Evolutionary conservation across 371 early-diverging fungal genomes (phyloP), one percentile per base, ranked within the genome.

Genomic region (Catenaria anguillulae): DNA sequence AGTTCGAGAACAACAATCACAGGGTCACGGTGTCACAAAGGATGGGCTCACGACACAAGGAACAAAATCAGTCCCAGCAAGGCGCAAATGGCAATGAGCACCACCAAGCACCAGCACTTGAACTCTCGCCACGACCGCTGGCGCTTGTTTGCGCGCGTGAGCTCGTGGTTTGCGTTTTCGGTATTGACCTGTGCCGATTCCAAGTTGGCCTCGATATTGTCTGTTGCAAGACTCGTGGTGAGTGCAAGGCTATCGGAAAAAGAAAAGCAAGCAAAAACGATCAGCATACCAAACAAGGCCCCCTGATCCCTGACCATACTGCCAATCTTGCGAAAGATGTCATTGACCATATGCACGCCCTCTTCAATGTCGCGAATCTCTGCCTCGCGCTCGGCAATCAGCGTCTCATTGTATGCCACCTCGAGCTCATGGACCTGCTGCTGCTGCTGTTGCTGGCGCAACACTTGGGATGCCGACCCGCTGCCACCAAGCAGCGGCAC

Each of bases 281-380:
- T n/a, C n/a, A n/a, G n/a, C 77, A 67, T 81, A 92, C 92, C 88
- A 43, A 97, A 78, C 67, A 92, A 80, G 62, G 85, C 82, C 66
- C 90, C 89, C 79, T 97, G 98, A 67, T 96, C 94, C 58, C 88
- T 85, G 21, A 97, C 96, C 63, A 97, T 77, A 52, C 92, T 91
- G 17, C 94, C 94, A 54, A 97, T 71, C 72, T 96, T 95, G 64
- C 93, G 76, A 71, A 97, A 97, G 60, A 97, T 87, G 71, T 95
- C 95, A 68, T 95, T 96, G 26, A 97, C 76, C 67, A 89, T 87
- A 4, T 82, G 81, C 36, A 96, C 93, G 23, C 90, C 92, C 62
- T 83, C 82, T 69, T 96, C 97, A 63, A 97, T 93, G 46, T 88
- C 89, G 56, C 77, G 76, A 24, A 97, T 85, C 63, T 93, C 97